phyloP scores from a whole-genome alignment of 2,329 filamentous ascomycete species.

The Emericellopsis atlantica region DNA sequence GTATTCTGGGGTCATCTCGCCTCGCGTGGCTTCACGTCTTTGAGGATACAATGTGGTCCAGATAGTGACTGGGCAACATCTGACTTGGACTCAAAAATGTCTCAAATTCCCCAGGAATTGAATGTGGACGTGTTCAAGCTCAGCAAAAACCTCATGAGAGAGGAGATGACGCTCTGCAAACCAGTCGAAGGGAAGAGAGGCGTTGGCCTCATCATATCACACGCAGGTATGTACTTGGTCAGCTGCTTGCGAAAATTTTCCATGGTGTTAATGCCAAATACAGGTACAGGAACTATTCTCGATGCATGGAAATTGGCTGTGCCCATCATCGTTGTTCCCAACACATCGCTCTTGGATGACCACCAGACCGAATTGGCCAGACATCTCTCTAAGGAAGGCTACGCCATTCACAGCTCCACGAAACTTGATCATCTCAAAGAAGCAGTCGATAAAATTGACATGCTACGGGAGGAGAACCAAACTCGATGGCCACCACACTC shows the following conservation, averaged over 20 bases:
- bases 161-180: constrained; percentile 42
- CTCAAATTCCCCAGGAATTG: constrained; percentile 12
- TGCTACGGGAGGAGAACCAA: constrained; percentile 21
- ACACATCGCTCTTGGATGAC: constrained; percentile 69
- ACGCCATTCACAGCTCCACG: constrained; percentile 59
- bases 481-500: constrained; percentile 20
- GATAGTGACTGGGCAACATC: constrained; percentile 31
- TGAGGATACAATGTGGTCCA: constrained; percentile 72
- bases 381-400: constrained; percentile 61
- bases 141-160: constrained; percentile 18
- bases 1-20: constrained; percentile 50
- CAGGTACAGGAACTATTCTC: constrained; percentile 76
- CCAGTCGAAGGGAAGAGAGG: constrained; percentile 27
- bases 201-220: constrained; percentile 70
- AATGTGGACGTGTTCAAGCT: constrained; percentile 17
- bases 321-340: constrained; percentile 82
- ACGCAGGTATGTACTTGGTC: constrained; percentile 55
- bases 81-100: constrained; percentile 6
- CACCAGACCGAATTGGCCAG: constrained; percentile 82
- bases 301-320: constrained; percentile 64
- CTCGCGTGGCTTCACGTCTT: constrained; percentile 50
- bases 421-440: constrained; percentile 22
- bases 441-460: constrained; percentile 22
- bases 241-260: not conserved
- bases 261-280: not conserved